Conservation (phyloP, 139 green algal genomes). For the Picochlorum sp. region DNA sequence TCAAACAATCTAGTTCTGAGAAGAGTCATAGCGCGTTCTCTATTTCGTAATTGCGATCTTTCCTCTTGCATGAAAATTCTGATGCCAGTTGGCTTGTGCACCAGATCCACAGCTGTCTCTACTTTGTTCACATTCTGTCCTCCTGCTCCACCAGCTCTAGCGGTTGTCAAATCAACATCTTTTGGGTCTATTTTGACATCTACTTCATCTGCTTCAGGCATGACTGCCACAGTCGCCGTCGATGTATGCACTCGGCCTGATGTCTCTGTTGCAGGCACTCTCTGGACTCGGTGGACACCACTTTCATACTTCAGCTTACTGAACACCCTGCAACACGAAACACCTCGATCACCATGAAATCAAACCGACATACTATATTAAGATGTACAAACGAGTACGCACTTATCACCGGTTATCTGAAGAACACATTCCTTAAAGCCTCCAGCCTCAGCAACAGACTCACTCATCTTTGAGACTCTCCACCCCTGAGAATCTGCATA, state of each 20-base stretch:
- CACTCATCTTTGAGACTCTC: slow-evolving; percentile 59
- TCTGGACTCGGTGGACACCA: slow-evolving; percentile 96
- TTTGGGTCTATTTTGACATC: slow-evolving; percentile 70
- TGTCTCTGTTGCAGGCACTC: slow-evolving; percentile 92
- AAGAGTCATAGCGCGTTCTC: slow-evolving; percentile 80
- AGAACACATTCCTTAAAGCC: slow-evolving; percentile 83
- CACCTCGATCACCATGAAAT: neutral
- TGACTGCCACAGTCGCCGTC: slow-evolving; percentile 88
- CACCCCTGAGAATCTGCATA: slow-evolving; percentile 56
- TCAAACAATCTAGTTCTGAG: slow-evolving; percentile 88
- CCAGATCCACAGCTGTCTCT: slow-evolving; percentile 94
- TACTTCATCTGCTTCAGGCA: slow-evolving; percentile 81
- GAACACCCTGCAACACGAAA: slow-evolving; percentile 48
- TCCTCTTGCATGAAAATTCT: slow-evolving; percentile 85
- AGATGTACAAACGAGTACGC: neutral
- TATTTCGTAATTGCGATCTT: slow-evolving; percentile 88
- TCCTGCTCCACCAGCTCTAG: slow-evolving; percentile 63
- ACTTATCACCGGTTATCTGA: slow-evolving; percentile 26
- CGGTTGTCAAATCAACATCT: slow-evolving; percentile 72
- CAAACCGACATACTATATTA: neutral
- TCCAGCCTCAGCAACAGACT: slow-evolving; percentile 62
- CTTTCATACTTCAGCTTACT: slow-evolving; percentile 95
- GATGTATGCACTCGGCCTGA: slow-evolving; percentile 91
- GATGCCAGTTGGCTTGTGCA: slow-evolving; percentile 92
- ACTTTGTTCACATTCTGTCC: slow-evolving; percentile 94